These are phyloP conservation scores for Gracilariopsis chorda DNA, from an alignment of 23 red algal species.

Conservation along the genomic window DNA sequence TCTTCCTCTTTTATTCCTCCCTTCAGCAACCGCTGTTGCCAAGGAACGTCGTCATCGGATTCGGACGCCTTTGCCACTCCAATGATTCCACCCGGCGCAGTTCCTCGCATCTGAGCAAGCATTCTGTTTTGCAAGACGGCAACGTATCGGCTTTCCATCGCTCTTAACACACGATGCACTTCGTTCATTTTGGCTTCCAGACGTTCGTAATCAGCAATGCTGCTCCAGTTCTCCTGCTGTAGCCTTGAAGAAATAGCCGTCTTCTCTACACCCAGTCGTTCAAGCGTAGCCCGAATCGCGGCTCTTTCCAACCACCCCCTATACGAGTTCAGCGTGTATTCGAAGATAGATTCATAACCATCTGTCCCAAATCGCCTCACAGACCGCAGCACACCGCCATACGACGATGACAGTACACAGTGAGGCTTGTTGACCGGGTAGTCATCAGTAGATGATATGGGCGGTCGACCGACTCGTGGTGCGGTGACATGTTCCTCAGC, in stretches of 20 bases:
- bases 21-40: not conserved
- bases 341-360: constrained; percentile 40
- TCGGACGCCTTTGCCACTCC: not conserved
- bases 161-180: not conserved
- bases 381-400: constrained; percentile 12
- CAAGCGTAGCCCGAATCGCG: constrained; percentile 33
- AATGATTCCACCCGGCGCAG: constrained; percentile 22
- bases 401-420: constrained; percentile 18
- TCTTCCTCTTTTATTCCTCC: not conserved
- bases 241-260: constrained; percentile 7
- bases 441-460: not conserved
- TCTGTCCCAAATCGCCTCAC: constrained; percentile 28
- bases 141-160: constrained; percentile 20
- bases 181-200: constrained; percentile 30
- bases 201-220: constrained; percentile 41
- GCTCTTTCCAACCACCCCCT: constrained; percentile 42
- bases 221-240: not conserved
- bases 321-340: constrained; percentile 49
- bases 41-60: not conserved
- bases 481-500: not conserved
- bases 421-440: not conserved
- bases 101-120: not conserved
- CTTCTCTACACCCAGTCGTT: constrained; percentile 57
- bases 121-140: not conserved
- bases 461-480: not conserved